Evolutionary conservation across 2,329 filamentous ascomycete genomes (phyloP), one percentile per base, ranked within the genome.

Genomic region (Trichothecium roseum): DNA sequence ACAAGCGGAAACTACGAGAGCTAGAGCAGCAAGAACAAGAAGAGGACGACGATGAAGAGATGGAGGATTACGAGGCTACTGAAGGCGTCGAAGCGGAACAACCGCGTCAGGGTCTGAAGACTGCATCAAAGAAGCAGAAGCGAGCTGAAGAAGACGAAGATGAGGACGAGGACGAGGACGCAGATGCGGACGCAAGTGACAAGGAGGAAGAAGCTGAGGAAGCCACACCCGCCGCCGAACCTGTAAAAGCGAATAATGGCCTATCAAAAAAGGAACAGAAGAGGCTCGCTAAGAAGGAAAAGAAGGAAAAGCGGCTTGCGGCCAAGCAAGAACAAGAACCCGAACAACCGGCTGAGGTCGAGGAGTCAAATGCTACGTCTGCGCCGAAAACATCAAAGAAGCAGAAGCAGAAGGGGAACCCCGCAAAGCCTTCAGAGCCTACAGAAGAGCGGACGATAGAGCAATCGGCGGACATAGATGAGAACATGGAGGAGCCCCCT

Each of bases 1-100:
- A 84, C 49, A 94, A 94, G 66, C 75, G 86, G 40, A 94, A 94
- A 63, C 67, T 82, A 18, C 74, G 78, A 36, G 75, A 81, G 43
- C 62, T 78, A 38, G 67, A 72, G 37, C 56, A 66, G n/a, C 54
- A 67, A 26, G 61, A 63, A 17, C 62, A 63, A 8, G 53, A 51
- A 38, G 66, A 66, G 29, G 68, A 60, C 9, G 60, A 59, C 4
- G 56, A 52, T 38, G 53, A 63, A 16, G 58, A 60, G 18, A 63
- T 59, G 26, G 53, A 58, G 37, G 55, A 59, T 7, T 52, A 50
- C 28, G 70, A 64, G 16, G 57, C 59, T 12, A 59, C 73, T 5
- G 60, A 68, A 0, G 74, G 72, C 9, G 63, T 79, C 31, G 69
- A 74, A 40, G 60, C 60, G 37, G 77, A 81, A 55, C 63, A 66